Conservation (phyloP, 768 basidiomycete genomes). For the Tephrocybe sp. region DNA sequence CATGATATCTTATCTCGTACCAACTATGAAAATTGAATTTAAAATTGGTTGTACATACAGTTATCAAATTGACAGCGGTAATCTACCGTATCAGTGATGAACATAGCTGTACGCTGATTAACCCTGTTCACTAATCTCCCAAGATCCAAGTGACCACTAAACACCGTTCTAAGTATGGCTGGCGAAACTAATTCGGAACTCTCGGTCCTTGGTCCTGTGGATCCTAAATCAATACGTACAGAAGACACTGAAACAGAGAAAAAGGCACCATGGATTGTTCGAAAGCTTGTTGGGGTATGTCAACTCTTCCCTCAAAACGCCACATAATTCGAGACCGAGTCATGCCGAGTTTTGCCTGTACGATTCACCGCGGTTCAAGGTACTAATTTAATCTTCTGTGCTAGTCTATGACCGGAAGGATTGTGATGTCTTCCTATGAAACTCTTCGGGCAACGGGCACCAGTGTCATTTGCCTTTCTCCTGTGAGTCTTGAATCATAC, state of each 20-base stretch:
- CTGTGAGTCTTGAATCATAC: slow-evolving; percentile 33
- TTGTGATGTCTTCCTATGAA: slow-evolving; percentile 65
- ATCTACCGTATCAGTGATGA: no score
- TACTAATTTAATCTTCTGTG: no score
- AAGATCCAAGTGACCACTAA: not conserved
- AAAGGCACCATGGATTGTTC: slow-evolving; percentile 57
- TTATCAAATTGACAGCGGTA: no score
- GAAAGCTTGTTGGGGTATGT: slow-evolving; percentile 61
- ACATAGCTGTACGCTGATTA: not conserved
- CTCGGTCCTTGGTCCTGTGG: slow-evolving; percentile 25
- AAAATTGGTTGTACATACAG: no score
- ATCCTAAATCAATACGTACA: slow-evolving; percentile 40
- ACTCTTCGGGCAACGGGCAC: slow-evolving; percentile 58
- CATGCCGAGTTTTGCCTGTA: no score
- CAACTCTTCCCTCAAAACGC: not conserved
- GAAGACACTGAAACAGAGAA: slow-evolving; percentile 49
- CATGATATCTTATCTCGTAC: no score
- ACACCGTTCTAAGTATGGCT: not conserved
- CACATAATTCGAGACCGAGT: not conserved
- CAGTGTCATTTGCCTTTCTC: slow-evolving; percentile 57
- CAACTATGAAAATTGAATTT: no score
- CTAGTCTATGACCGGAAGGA: slow-evolving; percentile 59
- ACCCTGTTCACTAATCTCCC: not conserved
- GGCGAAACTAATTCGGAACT: not conserved
- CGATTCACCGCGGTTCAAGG: no score